Conservation (phyloP, 352 stramenopile genomes). For the Globisporangium apiculatum region DNA sequence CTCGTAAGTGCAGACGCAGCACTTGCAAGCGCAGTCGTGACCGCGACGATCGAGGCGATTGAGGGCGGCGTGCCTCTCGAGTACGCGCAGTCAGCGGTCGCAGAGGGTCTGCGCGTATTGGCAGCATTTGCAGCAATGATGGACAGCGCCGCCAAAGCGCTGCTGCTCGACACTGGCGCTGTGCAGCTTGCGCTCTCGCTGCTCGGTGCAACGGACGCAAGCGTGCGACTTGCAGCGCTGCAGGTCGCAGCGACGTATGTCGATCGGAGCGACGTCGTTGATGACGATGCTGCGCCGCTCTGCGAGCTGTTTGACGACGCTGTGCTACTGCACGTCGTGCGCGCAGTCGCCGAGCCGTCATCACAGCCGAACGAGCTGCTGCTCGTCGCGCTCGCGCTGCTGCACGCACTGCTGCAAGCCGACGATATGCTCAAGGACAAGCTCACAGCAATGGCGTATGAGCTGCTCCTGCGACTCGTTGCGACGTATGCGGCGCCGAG, state of each 20-base stretch:
- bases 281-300: slow-evolving; percentile 20
- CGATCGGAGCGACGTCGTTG: slow-evolving; percentile 15
- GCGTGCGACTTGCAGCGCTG: slow-evolving; percentile 45
- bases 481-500: slow-evolving; percentile 13
- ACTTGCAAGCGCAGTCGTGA: slow-evolving; percentile 14
- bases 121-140: slow-evolving; percentile 33
- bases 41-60: slow-evolving; percentile 24
- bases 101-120: slow-evolving; percentile 38
- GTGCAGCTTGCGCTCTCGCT: slow-evolving; percentile 37
- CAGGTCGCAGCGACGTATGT: slow-evolving; percentile 35
- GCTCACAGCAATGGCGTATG: slow-evolving; percentile 50
- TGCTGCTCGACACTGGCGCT: slow-evolving; percentile 31
- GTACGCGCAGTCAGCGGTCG: slow-evolving; percentile 27
- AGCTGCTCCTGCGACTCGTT: slow-evolving; percentile 48
- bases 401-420: slow-evolving; percentile 36
- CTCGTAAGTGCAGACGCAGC: slow-evolving; percentile 9
- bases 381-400: slow-evolving; percentile 31
- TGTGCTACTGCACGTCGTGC: slow-evolving; percentile 37
- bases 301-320: slow-evolving; percentile 21
- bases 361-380: slow-evolving; percentile 16
- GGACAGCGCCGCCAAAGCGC: slow-evolving; percentile 17
- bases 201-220: slow-evolving; percentile 25
- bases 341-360: slow-evolving; percentile 40
- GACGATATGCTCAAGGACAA: slow-evolving; percentile 46
- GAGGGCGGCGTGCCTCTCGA: slow-evolving; percentile 25